Conservation (phyloP, 2,329 filamentous ascomycete genomes). For the Penicillium concentricum region DNA sequence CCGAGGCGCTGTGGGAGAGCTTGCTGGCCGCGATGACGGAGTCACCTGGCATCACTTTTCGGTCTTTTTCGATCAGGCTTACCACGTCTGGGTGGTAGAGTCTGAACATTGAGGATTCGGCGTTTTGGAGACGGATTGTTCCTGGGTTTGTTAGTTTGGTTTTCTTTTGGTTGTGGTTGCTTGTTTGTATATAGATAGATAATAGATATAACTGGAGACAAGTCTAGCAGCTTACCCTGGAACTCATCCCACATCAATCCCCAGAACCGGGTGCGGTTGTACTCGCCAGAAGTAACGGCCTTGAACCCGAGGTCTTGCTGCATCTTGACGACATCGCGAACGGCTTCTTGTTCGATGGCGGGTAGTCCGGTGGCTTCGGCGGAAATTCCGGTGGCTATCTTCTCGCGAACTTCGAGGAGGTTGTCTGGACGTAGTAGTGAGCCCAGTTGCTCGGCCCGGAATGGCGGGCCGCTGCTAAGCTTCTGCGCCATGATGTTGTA, state of each 20-base stretch:
- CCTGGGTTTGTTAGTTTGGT: conserved; percentile 54
- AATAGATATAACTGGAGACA: background rate
- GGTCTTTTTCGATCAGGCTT: conserved; percentile 27
- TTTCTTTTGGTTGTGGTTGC: too few relatives aligned
- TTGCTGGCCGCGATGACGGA: conserved; percentile 28
- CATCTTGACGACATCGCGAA: conserved; percentile 23
- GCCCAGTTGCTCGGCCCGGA: conserved; percentile 26
- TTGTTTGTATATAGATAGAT: background rate
- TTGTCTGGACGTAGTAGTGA: conserved; percentile 21
- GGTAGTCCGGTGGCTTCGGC: conserved; percentile 20
- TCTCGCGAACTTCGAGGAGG: conserved; percentile 19
- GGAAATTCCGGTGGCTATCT: conserved; percentile 20
- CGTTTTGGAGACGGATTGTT: conserved; percentile 26
- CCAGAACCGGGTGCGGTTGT: conserved; percentile 26
- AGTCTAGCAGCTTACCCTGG: conserved; percentile 9
- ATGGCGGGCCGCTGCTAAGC: conserved; percentile 23
- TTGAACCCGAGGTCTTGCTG: conserved; percentile 23
- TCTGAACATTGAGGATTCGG: conserved; percentile 28
- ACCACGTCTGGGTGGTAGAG: conserved; percentile 30
- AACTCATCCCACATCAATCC: conserved; percentile 27
- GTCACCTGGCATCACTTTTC: conserved; percentile 29
- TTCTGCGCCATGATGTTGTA: conserved; percentile 11
- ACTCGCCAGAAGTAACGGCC: conserved; percentile 23
- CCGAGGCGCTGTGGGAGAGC: conserved; percentile 18
- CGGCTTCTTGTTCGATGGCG: conserved; percentile 17